Conservation (phyloP, 768 basidiomycete genomes). For the Mycena venus region DNA sequence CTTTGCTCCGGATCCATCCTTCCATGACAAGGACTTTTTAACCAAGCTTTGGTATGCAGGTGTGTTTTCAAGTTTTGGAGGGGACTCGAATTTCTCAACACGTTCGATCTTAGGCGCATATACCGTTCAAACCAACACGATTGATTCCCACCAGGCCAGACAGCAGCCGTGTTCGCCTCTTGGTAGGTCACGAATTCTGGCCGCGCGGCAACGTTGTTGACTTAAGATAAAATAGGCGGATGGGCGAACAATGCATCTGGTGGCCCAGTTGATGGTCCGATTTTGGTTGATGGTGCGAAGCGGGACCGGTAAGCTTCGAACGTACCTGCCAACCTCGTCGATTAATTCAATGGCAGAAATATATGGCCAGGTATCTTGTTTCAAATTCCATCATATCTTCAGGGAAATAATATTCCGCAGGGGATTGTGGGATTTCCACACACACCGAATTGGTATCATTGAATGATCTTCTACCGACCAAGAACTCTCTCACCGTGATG, state of each 20-base stretch:
- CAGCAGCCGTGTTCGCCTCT: constrained; percentile 45
- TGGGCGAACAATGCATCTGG: constrained; percentile 65
- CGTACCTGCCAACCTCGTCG: background rate
- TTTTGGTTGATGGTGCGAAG: constrained; percentile 67
- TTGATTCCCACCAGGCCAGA: constrained; percentile 51
- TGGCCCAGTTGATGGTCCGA: constrained; percentile 62
- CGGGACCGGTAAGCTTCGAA: constrained; percentile 55
- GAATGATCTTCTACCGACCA: constrained; percentile 52
- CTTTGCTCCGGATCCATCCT: constrained; percentile 55
- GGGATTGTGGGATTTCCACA: constrained; percentile 58
- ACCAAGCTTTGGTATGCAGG: constrained; percentile 70
- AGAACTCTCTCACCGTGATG: constrained; percentile 64
- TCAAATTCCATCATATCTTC: background rate
- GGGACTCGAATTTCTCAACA: background rate
- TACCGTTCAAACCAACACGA: constrained; percentile 65
- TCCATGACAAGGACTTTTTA: constrained; percentile 59
- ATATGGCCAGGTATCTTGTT: constrained; percentile 40
- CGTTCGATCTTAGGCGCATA: constrained; percentile 49
- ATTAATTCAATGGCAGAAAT: constrained; percentile 35
- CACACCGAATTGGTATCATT: constrained; percentile 52
- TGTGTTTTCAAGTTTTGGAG: background rate
- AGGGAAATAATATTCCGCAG: constrained; percentile 21
- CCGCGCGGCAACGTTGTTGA: background rate
- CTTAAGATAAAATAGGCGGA: constrained; percentile 42
- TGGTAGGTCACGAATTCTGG: background rate